Evolutionary conservation across 345 rosid species (phyloP).

Genomic region (Excoecaria agallocha): DNA sequence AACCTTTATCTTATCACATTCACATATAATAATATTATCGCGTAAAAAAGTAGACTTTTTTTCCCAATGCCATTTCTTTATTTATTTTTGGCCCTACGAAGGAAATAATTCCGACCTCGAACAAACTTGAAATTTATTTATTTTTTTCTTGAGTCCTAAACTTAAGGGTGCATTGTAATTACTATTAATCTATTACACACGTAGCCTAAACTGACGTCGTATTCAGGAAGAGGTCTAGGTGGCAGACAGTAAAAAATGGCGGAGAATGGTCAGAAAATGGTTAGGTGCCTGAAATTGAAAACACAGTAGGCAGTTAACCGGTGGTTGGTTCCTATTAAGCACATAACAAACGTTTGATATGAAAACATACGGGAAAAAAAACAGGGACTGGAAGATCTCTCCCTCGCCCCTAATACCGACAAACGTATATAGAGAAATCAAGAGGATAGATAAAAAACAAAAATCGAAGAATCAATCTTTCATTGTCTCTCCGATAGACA

Average conservation of each 20-base stretch:
- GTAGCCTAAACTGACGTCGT: background rate
- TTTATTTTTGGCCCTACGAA: too few relatives aligned
- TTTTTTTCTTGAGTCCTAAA: too few relatives aligned
- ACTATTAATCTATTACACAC: too few relatives aligned
- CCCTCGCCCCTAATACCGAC: background rate
- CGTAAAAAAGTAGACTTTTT: too few relatives aligned
- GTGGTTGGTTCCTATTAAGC: background rate
- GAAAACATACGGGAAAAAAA: too few relatives aligned
- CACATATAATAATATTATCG: too few relatives aligned
- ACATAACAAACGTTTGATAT: background rate
- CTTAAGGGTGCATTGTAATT: too few relatives aligned
- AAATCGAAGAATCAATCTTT: background rate
- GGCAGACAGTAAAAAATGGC: background rate
- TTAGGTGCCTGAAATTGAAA: constrained; percentile 5
- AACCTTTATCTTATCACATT: too few relatives aligned
- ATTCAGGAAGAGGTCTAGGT: background rate
- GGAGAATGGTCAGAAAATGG: constrained; percentile 1
- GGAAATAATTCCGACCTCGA: too few relatives aligned
- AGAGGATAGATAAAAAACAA: background rate
- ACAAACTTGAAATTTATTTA: too few relatives aligned
- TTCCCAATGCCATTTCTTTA: too few relatives aligned
- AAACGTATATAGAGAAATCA: background rate
- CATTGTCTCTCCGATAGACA: background rate
- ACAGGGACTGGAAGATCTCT: background rate
- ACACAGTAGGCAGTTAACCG: background rate